Evolutionary conservation across 306 rosid species (phyloP), one percentile per base, ranked within the genome.

Genomic region (Trichosanthes truncata): DNA sequence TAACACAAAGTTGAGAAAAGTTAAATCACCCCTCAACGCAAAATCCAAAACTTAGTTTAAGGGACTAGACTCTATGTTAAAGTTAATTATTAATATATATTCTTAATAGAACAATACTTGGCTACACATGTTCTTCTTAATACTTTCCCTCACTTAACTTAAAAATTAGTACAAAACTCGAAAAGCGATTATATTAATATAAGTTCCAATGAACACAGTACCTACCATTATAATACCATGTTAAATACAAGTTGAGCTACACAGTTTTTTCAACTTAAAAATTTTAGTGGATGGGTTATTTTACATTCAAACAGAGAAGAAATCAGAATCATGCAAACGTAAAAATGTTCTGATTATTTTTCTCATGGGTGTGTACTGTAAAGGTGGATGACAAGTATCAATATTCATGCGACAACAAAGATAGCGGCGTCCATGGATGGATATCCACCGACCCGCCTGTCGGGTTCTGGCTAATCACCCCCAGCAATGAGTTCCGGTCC

Each of bases 331-430:
- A 17, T 15, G 45, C 1, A 5, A 63, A 33, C n/a, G 71, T 33
- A 63, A 33, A 15, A 15, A 23, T 33, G 43, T 65, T 71, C 25
- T 73, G 60, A 46, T 46, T 73, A 13, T 14, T 46, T n/a, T 53
- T 35, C 38, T 36, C 13, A 75, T 9, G 45, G 29, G 11, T 26
- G 2, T 77, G 33, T 60, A 1, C 33, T 60, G 21, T 15, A 25
- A 29, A 87, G 89, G 89, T 87, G 84, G 89, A 87, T 72, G 89
- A 87, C 71, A 87, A 87, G 59, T 87, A 87, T 49, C 83, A 87
- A 26, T 84, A 87, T 63, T 87, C 89, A 4, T 77, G 87, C 26
- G 87, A 87, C 21, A 87, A 87, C 78, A 81, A 82, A 82, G 87
- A 87, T 21, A 21, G 83, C 43, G 57, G 46, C 31, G 86, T 87